Evolutionary conservation across 129 eudicot species (phyloP).

Genomic region (Scalesia atractyloides): DNA sequence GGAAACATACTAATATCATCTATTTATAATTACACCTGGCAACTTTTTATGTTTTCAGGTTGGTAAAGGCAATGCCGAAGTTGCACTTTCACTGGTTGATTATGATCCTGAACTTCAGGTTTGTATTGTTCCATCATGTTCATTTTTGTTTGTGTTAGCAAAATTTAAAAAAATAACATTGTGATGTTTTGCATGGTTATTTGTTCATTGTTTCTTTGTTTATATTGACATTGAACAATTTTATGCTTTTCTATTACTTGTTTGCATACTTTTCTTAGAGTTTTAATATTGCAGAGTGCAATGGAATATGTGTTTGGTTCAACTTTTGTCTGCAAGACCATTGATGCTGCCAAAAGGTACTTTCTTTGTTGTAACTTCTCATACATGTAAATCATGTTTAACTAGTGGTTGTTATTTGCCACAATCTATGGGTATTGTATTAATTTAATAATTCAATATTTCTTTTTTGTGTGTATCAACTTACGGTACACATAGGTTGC

Average conservation of each 20-base stretch:
- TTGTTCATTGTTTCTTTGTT: slow-evolving; percentile 3
- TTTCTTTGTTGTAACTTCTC: slow-evolving; percentile 1
- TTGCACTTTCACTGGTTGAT: slow-evolving; percentile 91
- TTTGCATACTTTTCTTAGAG: slow-evolving; percentile 14
- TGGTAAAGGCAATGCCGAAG: slow-evolving; percentile 90
- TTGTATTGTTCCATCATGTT: slow-evolving; percentile 6
- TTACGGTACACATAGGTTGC: slow-evolving; percentile 65
- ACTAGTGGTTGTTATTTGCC: background rate
- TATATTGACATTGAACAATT: slow-evolving; percentile 1
- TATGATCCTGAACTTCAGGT: slow-evolving; percentile 84
- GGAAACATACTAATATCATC: slow-evolving; percentile 1
- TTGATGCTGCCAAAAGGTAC: slow-evolving; percentile 89
- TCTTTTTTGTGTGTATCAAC: background rate
- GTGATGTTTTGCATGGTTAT: background rate
- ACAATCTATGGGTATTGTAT: background rate
- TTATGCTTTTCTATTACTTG: slow-evolving; percentile 1
- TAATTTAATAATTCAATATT: background rate
- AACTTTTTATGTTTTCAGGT: slow-evolving; percentile 49
- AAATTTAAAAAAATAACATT: background rate
- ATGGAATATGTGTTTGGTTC: slow-evolving; percentile 98
- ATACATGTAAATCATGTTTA: slow-evolving; percentile 11
- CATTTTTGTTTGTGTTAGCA: slow-evolving; percentile 10
- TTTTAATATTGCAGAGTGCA: slow-evolving; percentile 66
- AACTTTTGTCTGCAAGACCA: slow-evolving; percentile 90
- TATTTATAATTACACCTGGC: background rate